Base-by-base conservation (phyloP, 2,329 filamentous ascomycete species). In the Monosporascus cannonballus region DNA sequence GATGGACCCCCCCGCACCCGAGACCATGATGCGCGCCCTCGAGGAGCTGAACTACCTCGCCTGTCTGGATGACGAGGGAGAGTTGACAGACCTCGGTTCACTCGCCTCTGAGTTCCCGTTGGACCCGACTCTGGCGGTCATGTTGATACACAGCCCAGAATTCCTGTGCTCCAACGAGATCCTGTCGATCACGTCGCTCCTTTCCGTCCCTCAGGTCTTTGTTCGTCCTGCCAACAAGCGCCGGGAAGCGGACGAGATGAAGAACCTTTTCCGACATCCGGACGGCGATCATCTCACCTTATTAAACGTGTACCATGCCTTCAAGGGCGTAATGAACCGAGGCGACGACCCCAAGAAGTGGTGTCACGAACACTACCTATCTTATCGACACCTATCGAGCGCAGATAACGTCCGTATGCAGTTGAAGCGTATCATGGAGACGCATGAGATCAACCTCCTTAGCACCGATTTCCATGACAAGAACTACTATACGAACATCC, bases 141-240 rank as follows among this genome's bases (percentile, higher is more conserved):
- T 99, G 94, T 81, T 99, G 53, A 96, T 99, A 69, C 92, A 88
- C 11, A 96, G 92, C 7, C 93, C 94, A 11, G 94, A 99, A 67
- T 99, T 99, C 72, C 96, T 94, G 75, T 99, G 94, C 78, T 96
- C 92, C 46, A 97, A 97, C 71, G 94, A 99, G 76, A 94, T 99
- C 41, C 80, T 99, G 15, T 97, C 94, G 42, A 88, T 99, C 63
- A 96, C 92, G 1, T 88, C 94, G 1, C 82, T 99, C 11, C 83
- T 99, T 20, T 97, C 93, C 0, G 94, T 97, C 11, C 94, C 94
- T 0, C 90, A 96, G 68, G 84, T 97, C 55, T 99, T 96, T 68
- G 83, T 96, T 30, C 89, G 94, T 8, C 94, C 94, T 1, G 87
- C 89, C 48, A 84, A 82, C 64, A 86, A 89, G 61, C 85, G 92